Conservation (phyloP, 257 asterid genomes). For the Solanum etuberosum region DNA sequence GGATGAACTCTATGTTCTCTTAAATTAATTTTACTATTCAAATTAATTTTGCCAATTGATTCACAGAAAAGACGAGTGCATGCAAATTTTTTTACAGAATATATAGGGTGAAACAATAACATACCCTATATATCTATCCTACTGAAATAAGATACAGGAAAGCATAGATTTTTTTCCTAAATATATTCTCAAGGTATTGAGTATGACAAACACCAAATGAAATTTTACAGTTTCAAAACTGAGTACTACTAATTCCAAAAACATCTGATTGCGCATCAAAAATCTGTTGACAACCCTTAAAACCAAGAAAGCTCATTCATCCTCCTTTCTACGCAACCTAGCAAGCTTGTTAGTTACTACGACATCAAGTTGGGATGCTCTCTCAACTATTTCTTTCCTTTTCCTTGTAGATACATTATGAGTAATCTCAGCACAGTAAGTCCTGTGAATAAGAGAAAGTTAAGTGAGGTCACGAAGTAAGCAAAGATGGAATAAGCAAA, state of each 20-base stretch:
- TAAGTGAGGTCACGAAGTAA: not conserved
- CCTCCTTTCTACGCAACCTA: slow-evolving; percentile 58
- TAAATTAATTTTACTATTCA: not conserved
- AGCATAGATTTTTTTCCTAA: not conserved
- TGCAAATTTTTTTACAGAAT: not conserved
- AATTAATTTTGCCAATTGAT: not conserved
- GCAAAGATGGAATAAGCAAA: not conserved
- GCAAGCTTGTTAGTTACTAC: slow-evolving; percentile 71
- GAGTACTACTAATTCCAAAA: not conserved
- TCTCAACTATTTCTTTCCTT: slow-evolving; percentile 57
- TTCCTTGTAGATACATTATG: slow-evolving; percentile 48
- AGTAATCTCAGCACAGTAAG: slow-evolving; percentile 61
- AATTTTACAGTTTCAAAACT: not conserved
- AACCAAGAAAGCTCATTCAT: slow-evolving; percentile 31
- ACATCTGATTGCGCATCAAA: not conserved
- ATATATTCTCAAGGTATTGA: not conserved
- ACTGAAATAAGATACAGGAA: not conserved
- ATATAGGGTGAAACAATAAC: not conserved
- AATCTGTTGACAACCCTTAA: not conserved
- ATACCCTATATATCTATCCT: not conserved
- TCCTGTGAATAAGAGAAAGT: slow-evolving; percentile 10
- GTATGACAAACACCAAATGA: not conserved
- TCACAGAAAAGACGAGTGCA: not conserved
- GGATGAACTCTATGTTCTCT: not conserved
- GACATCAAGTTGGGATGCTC: slow-evolving; percentile 56